phyloP scores from a whole-genome alignment of 805 yeast genomes.

The Candida railenensis region DNA sequence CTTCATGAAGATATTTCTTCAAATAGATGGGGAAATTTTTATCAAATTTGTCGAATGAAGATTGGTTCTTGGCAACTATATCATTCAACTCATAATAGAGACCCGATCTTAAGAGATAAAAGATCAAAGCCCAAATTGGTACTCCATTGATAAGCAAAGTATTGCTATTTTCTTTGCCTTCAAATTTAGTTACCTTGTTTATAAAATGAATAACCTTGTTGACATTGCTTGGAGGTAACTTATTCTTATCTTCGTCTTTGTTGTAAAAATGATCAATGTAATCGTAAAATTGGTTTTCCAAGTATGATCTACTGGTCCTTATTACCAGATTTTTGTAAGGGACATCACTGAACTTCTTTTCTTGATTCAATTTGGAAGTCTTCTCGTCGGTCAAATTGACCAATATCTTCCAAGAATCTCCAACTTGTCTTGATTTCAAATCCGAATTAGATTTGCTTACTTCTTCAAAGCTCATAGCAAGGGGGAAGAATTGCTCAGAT shows the following conservation, averaged over 20 bases:
- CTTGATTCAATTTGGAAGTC: conserved; percentile 30
- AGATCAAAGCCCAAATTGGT: conserved; percentile 94
- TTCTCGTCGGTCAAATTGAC: conserved; percentile 44
- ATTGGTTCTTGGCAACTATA: conserved; percentile 60
- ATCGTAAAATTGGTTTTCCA: conserved; percentile 77
- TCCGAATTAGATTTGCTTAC: conserved; percentile 59
- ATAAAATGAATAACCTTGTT: conserved; percentile 68
- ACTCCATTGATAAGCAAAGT: conserved; percentile 63
- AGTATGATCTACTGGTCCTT: conserved; percentile 52
- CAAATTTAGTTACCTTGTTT: conserved; percentile 33
- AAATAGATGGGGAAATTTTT: conserved; percentile 79
- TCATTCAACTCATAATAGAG: conserved; percentile 74
- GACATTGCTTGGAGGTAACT: conserved; percentile 59
- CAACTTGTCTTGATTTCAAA: conserved; percentile 65
- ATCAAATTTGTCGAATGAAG: conserved; percentile 80
- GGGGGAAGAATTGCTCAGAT: conserved; percentile 47
- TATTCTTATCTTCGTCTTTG: conserved; percentile 46
- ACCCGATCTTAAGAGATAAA: conserved; percentile 84
- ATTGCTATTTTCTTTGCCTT: conserved; percentile 22
- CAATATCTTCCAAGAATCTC: conserved; percentile 73
- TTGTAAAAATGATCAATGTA: conserved; percentile 66
- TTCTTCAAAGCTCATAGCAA: conserved; percentile 60
- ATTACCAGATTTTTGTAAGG: conserved; percentile 32
- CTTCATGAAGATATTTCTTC: conserved; percentile 57
- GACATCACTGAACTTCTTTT: conserved; percentile 24